Percentiles rank a stretch among this genome's conserved stretches.
Conservation (phyloP, 495 filamentous ascomycete species). For the Xylaria nigripes region DNA sequence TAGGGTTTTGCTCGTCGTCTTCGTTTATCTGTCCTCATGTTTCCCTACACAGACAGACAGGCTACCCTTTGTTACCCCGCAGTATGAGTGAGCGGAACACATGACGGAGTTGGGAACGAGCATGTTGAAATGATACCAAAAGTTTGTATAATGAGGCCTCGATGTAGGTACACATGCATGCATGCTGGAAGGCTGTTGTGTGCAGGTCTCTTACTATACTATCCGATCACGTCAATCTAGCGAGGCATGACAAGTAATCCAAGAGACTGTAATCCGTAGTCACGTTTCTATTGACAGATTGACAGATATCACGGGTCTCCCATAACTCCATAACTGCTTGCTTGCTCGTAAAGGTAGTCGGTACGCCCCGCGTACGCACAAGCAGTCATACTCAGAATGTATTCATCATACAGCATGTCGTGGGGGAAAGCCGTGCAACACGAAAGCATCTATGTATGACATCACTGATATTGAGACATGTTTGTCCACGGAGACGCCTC, state of each 20-base stretch:
- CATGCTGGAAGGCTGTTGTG: not conserved
- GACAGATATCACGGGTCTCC: no score
- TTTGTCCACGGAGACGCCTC: slow-evolving; percentile 5
- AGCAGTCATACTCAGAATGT: no score
- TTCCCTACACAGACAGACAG: not conserved
- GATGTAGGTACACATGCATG: not conserved
- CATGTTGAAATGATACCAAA: not conserved
- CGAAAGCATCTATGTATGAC: not conserved
- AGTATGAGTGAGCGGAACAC: not conserved
- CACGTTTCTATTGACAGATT: no score
- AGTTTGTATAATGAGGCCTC: not conserved
- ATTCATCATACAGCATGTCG: no score
- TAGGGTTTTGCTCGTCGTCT: not conserved
- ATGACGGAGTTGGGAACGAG: not conserved
- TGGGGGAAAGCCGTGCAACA: not conserved
- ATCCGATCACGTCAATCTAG: not conserved
- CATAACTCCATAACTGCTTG: no score
- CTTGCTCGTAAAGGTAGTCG: no score
- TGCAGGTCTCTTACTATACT: no score
- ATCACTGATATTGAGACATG: not conserved
- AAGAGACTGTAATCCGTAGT: no score
- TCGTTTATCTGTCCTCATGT: not conserved
- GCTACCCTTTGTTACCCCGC: not conserved
- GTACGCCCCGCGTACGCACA: no score
- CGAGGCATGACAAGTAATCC: no score